Conservation (phyloP, 208 protist species). For the Porcisia hertigi region DNA sequence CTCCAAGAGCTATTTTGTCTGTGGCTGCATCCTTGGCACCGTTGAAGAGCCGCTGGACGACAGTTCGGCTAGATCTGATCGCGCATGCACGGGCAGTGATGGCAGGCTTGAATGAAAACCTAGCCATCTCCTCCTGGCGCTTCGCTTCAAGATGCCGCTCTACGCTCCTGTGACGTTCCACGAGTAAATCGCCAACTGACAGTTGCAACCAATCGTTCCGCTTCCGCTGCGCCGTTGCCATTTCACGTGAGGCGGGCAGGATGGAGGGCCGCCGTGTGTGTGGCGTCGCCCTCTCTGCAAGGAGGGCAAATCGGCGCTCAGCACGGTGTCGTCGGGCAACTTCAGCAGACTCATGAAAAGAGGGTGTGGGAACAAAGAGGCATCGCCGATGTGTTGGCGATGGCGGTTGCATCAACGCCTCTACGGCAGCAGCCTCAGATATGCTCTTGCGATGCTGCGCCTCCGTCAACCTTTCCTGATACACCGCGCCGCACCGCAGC, state of each 20-base stretch:
- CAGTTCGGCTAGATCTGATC: conserved; percentile 4
- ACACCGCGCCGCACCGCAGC: conserved; percentile 40
- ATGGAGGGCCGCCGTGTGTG: conserved; percentile 16
- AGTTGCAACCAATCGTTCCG: conserved; percentile 16
- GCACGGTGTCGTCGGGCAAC: conserved; percentile 18
- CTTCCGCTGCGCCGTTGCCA: conserved; percentile 21
- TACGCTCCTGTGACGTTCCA: conserved; percentile 17
- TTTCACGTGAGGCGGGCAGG: conserved; percentile 23
- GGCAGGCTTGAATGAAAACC: conserved; percentile 38
- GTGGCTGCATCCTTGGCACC: conserved; percentile 11
- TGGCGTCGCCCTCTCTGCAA: not conserved
- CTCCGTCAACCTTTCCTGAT: conserved; percentile 11
- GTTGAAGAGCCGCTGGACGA: conserved; percentile 50
- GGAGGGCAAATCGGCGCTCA: conserved; percentile 6
- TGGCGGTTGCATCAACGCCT: not conserved
- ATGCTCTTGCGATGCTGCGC: conserved; percentile 11
- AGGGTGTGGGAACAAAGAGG: conserved; percentile 18
- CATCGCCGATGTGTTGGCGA: conserved; percentile 3
- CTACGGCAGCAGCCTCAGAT: conserved; percentile 2
- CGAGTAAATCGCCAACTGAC: conserved; percentile 21
- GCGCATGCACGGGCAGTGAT: conserved; percentile 18
- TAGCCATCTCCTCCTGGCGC: conserved; percentile 18
- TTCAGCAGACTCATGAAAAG: conserved; percentile 20
- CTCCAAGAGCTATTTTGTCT: not conserved
- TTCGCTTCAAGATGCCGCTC: conserved; percentile 13